Conservation (phyloP, 306 rosid species). For the Hippophae gyantsensis region DNA sequence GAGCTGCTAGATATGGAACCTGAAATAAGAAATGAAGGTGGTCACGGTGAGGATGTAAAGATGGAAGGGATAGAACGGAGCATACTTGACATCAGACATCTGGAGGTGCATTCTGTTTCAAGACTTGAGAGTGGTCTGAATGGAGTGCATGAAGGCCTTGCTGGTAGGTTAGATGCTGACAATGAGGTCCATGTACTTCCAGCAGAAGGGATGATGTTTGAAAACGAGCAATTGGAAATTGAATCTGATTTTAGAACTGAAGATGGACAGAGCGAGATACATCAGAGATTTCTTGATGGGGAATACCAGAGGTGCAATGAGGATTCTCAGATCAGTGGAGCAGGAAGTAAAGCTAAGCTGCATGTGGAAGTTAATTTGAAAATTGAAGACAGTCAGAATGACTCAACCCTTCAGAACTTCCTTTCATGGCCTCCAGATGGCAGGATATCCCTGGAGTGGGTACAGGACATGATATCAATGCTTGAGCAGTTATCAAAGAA, state of each 20-base stretch:
- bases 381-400: slow-evolving; percentile 36
- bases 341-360: slow-evolving; percentile 24
- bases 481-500: slow-evolving; percentile 43
- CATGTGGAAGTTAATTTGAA: slow-evolving; percentile 29
- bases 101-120: slow-evolving; percentile 2
- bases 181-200: slow-evolving; percentile 22
- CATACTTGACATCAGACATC: slow-evolving; percentile 5
- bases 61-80: slow-evolving; percentile 19
- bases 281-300: slow-evolving; percentile 15
- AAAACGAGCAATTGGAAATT: slow-evolving; percentile 27
- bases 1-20: slow-evolving; percentile 1
- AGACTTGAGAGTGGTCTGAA: slow-evolving; percentile 12
- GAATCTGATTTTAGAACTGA: slow-evolving; percentile 28
- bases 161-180: slow-evolving; percentile 16
- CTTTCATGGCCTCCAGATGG: slow-evolving; percentile 63
- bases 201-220: slow-evolving; percentile 34
- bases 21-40: slow-evolving; percentile 19
- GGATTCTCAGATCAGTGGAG: slow-evolving; percentile 31
- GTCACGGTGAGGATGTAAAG: slow-evolving; percentile 26
- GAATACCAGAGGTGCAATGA: slow-evolving; percentile 28
- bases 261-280: slow-evolving; percentile 32
- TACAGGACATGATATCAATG: slow-evolving; percentile 50
- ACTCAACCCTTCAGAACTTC: slow-evolving; percentile 32
- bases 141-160: slow-evolving; percentile 10
- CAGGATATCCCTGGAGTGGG: slow-evolving; percentile 63